These are phyloP conservation scores for Candida nitratophila DNA, from an alignment of 805 yeast species.

Conservation along the genomic window DNA sequence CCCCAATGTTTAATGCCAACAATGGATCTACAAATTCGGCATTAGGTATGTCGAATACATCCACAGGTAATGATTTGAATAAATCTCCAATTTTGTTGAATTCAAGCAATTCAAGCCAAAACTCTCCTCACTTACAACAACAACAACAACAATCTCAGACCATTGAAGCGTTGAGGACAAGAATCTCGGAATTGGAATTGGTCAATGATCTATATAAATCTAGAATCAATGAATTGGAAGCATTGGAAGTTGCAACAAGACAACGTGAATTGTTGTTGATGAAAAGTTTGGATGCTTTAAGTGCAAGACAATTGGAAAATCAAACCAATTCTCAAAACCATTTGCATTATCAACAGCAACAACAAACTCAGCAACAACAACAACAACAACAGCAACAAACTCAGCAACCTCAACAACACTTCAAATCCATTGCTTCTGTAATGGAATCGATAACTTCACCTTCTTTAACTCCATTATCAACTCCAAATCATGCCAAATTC, in stretches of 20 bases:
- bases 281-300: conserved; percentile 40
- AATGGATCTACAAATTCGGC: not conserved
- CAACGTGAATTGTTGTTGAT: conserved; percentile 41
- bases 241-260: conserved; percentile 49
- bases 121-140: too few species aligned
- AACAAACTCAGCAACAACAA: conserved; percentile 1
- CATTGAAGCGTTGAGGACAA: conserved; percentile 43
- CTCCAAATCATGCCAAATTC: too few species aligned
- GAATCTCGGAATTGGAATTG: conserved; percentile 81
- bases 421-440: not conserved
- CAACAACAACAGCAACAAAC: not conserved
- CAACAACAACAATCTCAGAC: conserved; percentile 1
- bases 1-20: not conserved
- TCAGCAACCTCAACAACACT: not conserved
- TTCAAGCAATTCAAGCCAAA: too few species aligned
- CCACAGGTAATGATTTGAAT: too few species aligned
- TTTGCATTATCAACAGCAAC: conserved; percentile 1
- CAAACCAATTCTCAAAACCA: not conserved
- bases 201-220: conserved; percentile 85
- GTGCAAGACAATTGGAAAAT: not conserved
- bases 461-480: not conserved
- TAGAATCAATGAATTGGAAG: conserved; percentile 77
- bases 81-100: not conserved
- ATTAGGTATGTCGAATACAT: not conserved
- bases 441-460: not conserved